Percentiles rank a stretch among this genome's conserved stretches.
Conservation (phyloP, 1,284 basidiomycete genomes). For the Ganoderma lingzhi region DNA sequence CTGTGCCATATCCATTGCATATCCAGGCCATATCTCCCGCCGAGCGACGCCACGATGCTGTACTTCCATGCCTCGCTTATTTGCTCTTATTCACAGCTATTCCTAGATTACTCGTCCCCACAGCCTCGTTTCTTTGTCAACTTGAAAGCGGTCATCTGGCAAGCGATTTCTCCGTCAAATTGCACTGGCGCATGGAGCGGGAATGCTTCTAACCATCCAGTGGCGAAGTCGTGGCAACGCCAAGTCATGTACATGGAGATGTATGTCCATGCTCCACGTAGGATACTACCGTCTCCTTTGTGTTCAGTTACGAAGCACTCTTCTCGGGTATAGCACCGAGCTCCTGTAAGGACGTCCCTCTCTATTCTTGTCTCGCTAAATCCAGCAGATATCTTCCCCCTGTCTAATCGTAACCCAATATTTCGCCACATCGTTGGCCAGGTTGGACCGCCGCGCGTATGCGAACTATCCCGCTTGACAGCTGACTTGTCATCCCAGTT, state of each 20-base stretch:
- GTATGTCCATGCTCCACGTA: background rate
- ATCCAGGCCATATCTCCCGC: background rate
- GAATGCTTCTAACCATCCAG: background rate
- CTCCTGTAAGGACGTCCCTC: background rate
- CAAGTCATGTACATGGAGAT: background rate
- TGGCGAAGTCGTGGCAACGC: background rate
- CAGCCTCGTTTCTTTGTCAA: background rate
- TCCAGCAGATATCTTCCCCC: background rate
- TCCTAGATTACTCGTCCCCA: background rate
- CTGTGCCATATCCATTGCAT: background rate
- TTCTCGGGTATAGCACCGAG: background rate
- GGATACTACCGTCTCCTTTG: background rate
- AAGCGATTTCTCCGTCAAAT: background rate
- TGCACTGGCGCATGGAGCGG: background rate
- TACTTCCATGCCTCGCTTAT: background rate
- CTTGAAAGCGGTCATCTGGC: background rate
- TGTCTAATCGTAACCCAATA: background rate
- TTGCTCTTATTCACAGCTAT: background rate
- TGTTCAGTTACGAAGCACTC: background rate
- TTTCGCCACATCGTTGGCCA: background rate
- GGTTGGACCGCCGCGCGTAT: background rate
- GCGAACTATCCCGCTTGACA: background rate
- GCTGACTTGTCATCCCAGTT: slow-evolving; percentile 3
- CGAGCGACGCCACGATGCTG: background rate
- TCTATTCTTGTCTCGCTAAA: background rate